Evolutionary conservation across 78 protist species (phyloP).

Genomic region (Bodo saltans): DNA sequence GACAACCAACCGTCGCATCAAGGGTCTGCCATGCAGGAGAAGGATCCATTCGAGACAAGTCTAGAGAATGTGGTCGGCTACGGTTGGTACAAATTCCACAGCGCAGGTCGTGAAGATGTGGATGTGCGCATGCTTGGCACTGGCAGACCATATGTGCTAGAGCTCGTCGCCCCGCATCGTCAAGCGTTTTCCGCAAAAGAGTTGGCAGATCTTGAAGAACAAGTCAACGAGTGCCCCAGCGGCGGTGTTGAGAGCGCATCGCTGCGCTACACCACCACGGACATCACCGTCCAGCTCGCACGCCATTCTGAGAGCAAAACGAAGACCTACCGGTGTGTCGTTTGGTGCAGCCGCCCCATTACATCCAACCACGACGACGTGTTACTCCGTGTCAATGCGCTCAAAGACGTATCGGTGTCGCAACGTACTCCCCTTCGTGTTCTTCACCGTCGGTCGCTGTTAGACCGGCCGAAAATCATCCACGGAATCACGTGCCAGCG

Average conservation of each 20-base stretch:
- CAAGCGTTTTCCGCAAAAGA: constrained; percentile 15
- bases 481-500: constrained; percentile 5
- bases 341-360: constrained; percentile 43
- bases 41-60: background rate
- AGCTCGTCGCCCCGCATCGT: constrained; percentile 47
- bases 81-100: constrained; percentile 7
- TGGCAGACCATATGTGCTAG: constrained; percentile 81
- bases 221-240: background rate
- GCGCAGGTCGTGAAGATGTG: constrained; percentile 81
- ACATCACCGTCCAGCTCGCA: background rate
- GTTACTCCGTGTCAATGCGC: background rate
- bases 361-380: background rate
- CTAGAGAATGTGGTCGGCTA: background rate
- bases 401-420: background rate
- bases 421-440: constrained; percentile 84
- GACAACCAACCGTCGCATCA: background rate
- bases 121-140: constrained; percentile 87
- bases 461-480: constrained; percentile 32
- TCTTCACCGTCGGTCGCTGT: constrained; percentile 47
- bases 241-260: background rate
- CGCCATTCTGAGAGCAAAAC: constrained; percentile 28
- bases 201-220: background rate
- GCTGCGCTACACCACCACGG: background rate
- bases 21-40: background rate
- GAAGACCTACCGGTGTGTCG: constrained; percentile 61